Conservation (phyloP, 2,329 filamentous ascomycete species). For the Sarocladium oryzae region DNA sequence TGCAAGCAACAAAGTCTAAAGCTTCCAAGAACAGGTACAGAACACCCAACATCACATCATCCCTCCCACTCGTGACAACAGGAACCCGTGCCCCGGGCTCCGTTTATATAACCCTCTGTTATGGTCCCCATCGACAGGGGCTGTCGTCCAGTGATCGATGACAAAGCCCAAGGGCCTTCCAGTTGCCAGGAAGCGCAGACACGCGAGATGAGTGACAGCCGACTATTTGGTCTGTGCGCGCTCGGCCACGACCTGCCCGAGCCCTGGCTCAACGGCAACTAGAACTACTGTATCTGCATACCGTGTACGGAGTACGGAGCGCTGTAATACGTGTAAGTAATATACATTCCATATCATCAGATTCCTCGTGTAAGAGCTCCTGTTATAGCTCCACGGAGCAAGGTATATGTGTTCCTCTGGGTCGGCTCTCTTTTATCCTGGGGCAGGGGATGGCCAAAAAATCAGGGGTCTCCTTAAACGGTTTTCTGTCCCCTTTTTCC, state of each 20-base stretch:
- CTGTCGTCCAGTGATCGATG: slow-evolving; percentile 1
- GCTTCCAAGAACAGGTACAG: background rate
- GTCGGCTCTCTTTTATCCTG: background rate
- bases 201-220: slow-evolving; percentile 5
- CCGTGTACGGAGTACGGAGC: too few species aligned
- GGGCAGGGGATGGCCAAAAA: background rate
- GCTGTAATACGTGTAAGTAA: too few species aligned
- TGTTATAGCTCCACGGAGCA: slow-evolving; percentile 3
- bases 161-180: background rate
- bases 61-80: background rate
- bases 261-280: too few species aligned
- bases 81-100: background rate
- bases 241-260: background rate
- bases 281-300: too few species aligned
- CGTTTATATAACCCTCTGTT: slow-evolving; percentile 2
- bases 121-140: background rate
- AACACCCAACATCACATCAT: background rate
- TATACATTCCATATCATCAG: background rate
- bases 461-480: background rate
- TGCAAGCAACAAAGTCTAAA: background rate
- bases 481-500: background rate
- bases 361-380: background rate
- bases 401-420: slow-evolving; percentile 8
- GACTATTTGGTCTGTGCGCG: slow-evolving; percentile 2
- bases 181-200: background rate